phyloP scores from a whole-genome alignment of 305 asterid genomes.

The Fraxinus paxiana region DNA sequence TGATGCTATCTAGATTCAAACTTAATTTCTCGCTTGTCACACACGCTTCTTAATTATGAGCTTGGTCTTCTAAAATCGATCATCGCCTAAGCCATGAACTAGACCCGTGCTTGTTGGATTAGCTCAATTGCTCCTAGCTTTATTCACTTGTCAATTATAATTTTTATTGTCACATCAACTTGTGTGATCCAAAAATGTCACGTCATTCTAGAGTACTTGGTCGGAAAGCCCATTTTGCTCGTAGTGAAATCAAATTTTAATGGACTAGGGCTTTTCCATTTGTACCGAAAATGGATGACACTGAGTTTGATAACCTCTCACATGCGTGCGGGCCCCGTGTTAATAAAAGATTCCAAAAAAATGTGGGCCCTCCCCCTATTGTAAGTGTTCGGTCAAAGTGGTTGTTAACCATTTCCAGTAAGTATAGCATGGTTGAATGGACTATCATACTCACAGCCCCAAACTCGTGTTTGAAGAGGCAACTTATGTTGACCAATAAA shows the following conservation, averaged over 20 bases:
- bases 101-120: neutral
- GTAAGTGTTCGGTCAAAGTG: too few species aligned
- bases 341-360: too few species aligned
- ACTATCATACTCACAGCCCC: neutral
- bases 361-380: too few species aligned
- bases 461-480: neutral
- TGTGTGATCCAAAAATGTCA: neutral
- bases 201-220: neutral
- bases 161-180: neutral
- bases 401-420: too few species aligned
- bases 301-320: too few species aligned
- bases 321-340: too few species aligned
- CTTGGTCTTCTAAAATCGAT: neutral
- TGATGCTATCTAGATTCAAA: neutral
- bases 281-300: too few species aligned
- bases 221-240: neutral
- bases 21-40: neutral
- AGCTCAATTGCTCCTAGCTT: neutral
- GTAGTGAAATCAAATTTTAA: neutral
- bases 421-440: too few species aligned
- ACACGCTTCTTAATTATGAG: neutral
- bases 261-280: too few species aligned
- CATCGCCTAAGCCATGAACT: neutral
- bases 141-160: neutral
- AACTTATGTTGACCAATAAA: neutral